These are phyloP conservation scores for Apostasia shenzhenica DNA, from an alignment of 106 monocot genomes.

Conservation along the genomic window DNA sequence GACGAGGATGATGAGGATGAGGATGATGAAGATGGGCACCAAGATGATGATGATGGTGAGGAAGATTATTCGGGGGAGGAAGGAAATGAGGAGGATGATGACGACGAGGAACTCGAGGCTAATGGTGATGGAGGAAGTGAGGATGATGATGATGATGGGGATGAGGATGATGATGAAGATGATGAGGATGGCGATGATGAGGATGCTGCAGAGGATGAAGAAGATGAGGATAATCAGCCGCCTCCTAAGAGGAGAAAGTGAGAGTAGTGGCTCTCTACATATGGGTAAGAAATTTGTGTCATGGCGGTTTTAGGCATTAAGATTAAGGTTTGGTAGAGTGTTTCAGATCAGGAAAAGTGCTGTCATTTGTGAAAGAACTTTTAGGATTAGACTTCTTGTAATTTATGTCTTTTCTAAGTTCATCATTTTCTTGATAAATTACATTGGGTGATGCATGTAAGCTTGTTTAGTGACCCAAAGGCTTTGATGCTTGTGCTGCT, in stretches of 20 bases:
- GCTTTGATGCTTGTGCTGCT: too few relatives aligned
- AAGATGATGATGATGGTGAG: neutral
- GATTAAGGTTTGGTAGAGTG: neutral
- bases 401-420: neutral
- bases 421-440: neutral
- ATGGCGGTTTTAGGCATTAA: neutral
- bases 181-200: neutral
- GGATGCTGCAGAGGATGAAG: neutral
- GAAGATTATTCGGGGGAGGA: neutral
- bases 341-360: neutral
- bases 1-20: slow-evolving; percentile 6
- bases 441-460: neutral
- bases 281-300: slow-evolving; percentile 1
- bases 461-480: neutral
- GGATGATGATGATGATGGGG: slow-evolving; percentile 2
- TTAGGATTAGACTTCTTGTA: slow-evolving; percentile 1
- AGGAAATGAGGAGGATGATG: neutral
- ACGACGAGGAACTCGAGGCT: neutral
- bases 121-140: neutral
- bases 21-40: neutral
- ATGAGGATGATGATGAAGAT: neutral
- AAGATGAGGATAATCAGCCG: neutral
- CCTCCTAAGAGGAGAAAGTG: slow-evolving; percentile 9
- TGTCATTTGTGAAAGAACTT: neutral
- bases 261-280: neutral